Evolutionary conservation across 495 filamentous ascomycete species (phyloP).

Genomic region (Aspergillus carlsbadensis): DNA sequence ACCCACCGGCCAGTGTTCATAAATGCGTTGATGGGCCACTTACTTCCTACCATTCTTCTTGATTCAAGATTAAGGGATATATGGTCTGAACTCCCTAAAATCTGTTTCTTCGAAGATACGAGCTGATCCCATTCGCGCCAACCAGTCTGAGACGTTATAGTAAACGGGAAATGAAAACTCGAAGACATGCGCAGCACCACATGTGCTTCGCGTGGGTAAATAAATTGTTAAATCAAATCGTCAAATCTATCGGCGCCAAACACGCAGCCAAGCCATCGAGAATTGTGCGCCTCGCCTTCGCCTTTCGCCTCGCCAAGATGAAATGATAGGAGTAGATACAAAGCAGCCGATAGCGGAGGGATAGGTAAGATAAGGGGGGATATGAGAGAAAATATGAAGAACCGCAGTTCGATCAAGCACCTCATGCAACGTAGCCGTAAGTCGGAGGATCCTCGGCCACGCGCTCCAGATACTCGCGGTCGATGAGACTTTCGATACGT

Average conservation of each 20-base stretch:
- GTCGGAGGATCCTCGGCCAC: slow-evolving; percentile 67
- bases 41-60: too few species aligned
- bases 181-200: not conserved
- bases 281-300: too few species aligned
- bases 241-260: too few species aligned
- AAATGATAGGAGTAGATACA: slow-evolving; percentile 3
- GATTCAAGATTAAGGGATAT: too few species aligned
- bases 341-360: not conserved
- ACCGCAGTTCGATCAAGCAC: not conserved
- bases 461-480: slow-evolving; percentile 91
- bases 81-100: too few species aligned
- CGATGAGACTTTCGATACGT: slow-evolving; percentile 89
- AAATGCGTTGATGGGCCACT: too few species aligned
- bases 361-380: not conserved
- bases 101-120: too few species aligned
- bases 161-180: not conserved
- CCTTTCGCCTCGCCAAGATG: not conserved
- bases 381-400: slow-evolving; percentile 4
- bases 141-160: too few species aligned
- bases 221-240: too few species aligned
- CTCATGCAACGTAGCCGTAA: slow-evolving; percentile 74
- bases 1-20: too few species aligned
- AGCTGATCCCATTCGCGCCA: too few species aligned
- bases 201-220: not conserved
- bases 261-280: too few species aligned